Percentiles rank a stretch among this genome's conserved stretches.
These are phyloP conservation scores for Alternaria alternata DNA, from an alignment of 2,329 filamentous ascomycete species.

Conservation along the genomic window DNA sequence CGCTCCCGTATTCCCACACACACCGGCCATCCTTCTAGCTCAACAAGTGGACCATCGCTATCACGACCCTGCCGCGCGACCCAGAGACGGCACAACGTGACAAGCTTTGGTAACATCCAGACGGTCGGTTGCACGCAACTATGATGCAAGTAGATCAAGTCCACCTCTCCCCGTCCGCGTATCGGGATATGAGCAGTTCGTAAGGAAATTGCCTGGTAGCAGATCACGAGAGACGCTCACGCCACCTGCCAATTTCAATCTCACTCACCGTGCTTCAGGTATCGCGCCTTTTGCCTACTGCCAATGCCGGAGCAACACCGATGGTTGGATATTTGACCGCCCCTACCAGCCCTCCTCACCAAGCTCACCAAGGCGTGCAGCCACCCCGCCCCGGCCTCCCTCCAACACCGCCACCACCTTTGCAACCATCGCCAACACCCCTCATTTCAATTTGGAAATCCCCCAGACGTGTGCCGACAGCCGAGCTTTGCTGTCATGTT, in stretches of 20 bases:
- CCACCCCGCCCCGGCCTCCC: not conserved
- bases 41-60: not conserved
- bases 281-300: not conserved
- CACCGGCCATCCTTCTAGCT: constrained; percentile 3
- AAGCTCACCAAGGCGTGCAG: not conserved
- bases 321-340: constrained; percentile 5
- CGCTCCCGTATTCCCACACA: constrained; percentile 16
- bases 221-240: not conserved
- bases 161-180: not conserved
- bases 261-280: not conserved
- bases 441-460: constrained; percentile 13
- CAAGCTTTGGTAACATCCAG: constrained; percentile 29
- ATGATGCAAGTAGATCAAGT: constrained; percentile 2
- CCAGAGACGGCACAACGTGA: constrained; percentile 6
- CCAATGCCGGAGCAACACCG: constrained; percentile 1
- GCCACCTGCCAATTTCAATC: constrained; percentile 7
- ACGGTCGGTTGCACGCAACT: constrained; percentile 15
- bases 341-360: too few relatives aligned
- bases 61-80: constrained; percentile 6
- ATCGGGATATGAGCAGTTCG: constrained; percentile 7
- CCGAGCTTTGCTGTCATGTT: constrained; percentile 26
- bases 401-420: not conserved
- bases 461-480: constrained; percentile 34
- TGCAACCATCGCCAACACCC: not conserved
- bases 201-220: constrained; percentile 16